Evolutionary conservation across 345 rosid genomes (phyloP).

Genomic region (Punica granatum): DNA sequence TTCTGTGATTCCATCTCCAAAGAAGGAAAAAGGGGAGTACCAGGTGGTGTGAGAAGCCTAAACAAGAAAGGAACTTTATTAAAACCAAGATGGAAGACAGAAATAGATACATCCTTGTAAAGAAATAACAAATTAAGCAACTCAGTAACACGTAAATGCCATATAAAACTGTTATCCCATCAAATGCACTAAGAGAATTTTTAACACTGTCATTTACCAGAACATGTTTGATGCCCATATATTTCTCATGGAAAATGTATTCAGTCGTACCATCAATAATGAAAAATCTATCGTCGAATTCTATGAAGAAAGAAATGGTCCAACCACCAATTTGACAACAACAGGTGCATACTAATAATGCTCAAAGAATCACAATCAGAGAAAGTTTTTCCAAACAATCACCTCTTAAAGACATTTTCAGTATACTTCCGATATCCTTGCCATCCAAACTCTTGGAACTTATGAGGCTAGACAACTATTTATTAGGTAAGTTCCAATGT

Average conservation of each 20-base stretch:
- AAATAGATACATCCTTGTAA: background rate
- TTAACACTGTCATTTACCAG: background rate
- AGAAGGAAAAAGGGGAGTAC: constrained; percentile 94
- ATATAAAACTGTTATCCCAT: background rate
- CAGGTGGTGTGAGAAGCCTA: constrained; percentile 97
- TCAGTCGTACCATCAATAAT: background rate
- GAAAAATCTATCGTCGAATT: background rate
- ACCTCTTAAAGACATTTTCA: background rate
- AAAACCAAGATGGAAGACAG: background rate
- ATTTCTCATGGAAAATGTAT: background rate
- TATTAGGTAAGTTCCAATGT: background rate
- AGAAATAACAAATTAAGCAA: background rate
- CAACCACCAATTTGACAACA: constrained; percentile 5
- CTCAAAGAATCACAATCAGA: background rate
- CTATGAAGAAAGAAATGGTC: constrained; percentile 4
- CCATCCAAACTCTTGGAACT: background rate
- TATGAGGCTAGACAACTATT: background rate
- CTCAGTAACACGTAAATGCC: background rate
- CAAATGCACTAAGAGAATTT: background rate
- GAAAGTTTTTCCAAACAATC: background rate
- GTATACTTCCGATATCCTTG: background rate
- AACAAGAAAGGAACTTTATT: background rate
- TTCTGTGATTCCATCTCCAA: constrained; percentile 90
- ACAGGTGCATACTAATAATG: background rate
- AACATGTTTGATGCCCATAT: background rate